Evolutionary conservation across 2,329 filamentous ascomycete species (phyloP).

Genomic region (Alternaria viburni): DNA sequence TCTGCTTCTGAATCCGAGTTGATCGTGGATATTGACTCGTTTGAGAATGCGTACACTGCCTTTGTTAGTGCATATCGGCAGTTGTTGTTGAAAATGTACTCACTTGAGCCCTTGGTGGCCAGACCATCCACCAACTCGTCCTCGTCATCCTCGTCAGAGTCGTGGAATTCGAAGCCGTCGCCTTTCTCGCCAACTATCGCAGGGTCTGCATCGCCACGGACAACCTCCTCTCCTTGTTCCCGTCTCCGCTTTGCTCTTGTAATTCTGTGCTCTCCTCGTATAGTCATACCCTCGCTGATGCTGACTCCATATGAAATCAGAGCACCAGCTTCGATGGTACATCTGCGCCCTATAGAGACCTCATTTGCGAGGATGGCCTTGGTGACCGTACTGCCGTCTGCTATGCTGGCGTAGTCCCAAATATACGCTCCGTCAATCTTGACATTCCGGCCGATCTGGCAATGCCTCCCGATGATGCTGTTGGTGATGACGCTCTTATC

Average conservation of each 20-base stretch:
- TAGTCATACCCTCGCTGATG: constrained; percentile 66
- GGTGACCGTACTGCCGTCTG: constrained; percentile 73
- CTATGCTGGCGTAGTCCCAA: constrained; percentile 83
- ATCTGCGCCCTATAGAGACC: constrained; percentile 73
- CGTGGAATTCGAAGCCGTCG: constrained; percentile 65
- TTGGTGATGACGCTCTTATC: constrained; percentile 72
- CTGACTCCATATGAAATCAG: constrained; percentile 80
- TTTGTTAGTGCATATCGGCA: constrained; percentile 16
- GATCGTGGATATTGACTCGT: constrained; percentile 69
- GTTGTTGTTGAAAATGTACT: constrained; percentile 10
- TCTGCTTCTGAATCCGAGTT: constrained; percentile 59
- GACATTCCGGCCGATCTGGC: constrained; percentile 85
- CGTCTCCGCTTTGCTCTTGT: constrained; percentile 55
- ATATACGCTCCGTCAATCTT: constrained; percentile 80
- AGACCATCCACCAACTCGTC: constrained; percentile 59
- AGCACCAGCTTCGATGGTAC: constrained; percentile 72
- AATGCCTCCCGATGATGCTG: constrained; percentile 82
- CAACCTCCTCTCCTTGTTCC: constrained; percentile 50
- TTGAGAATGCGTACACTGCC: constrained; percentile 59
- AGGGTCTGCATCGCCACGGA: constrained; percentile 52
- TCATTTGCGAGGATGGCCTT: constrained; percentile 79
- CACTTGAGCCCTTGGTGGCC: constrained; percentile 42
- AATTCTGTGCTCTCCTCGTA: constrained; percentile 53
- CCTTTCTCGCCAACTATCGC: constrained; percentile 64
- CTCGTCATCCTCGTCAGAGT: constrained; percentile 68